Evolutionary conservation across 169 alveolate species (phyloP), one percentile per base, ranked within the genome.

Genomic region (Plasmodium ovale): DNA sequence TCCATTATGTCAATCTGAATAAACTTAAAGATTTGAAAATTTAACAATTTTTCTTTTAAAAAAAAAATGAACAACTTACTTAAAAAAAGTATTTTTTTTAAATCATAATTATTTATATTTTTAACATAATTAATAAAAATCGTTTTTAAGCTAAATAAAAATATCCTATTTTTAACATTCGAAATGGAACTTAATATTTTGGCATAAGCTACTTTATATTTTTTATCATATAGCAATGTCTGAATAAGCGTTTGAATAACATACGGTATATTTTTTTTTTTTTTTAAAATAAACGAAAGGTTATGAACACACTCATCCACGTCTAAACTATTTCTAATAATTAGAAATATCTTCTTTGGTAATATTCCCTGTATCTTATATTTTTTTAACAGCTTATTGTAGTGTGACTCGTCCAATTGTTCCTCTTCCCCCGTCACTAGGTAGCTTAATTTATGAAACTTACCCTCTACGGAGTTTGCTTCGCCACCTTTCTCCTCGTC

Each of bases 231-330:
- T 44, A 82, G 25, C n/a, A 82, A 37, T 42, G 59, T 65, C 51
- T 82, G 84, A 37, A 82, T 82, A 51, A 82, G 25, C 33, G 90
- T 82, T 54, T 82, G 90, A 39, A 82, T 82, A 47, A 68, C 90
- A 82, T 51, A 51, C 21, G 90, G 84, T 35, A 82, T 65, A 21
- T 82, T 67, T 82, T 82, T 82, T 49, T 82, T 68, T 39, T 82
- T 67, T 54, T 82, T 82, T 82, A 82, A 82, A 19, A 82, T 25
- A 29, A 54, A n/a, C 21, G 72, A 53, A 67, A 82, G 67, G 53
- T 82, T 82, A 56, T 82, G 67, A 44, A 68, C 84, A 47, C 90
- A 82, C 58, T 82, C 90, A 65, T 82, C 71, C 42, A 82, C 71
- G 58, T 82, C 67, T 49, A 82, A 71, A 67, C 90, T 82, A 67